phyloP scores from a whole-genome alignment of 176 grass and related monocot genomes.

The Oryza glumipatula region DNA sequence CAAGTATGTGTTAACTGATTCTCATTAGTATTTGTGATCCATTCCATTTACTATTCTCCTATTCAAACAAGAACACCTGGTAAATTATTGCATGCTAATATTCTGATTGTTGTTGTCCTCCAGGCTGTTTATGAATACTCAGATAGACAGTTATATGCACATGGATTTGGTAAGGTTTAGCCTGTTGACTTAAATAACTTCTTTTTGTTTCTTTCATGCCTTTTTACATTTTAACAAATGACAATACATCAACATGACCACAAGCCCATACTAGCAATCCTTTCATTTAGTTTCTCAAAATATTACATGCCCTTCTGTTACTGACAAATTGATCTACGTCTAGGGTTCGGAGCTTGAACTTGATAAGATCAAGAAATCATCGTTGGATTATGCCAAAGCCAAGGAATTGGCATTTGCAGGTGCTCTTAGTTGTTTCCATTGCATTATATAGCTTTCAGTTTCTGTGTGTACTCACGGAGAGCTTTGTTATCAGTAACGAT shows the following conservation, averaged over 20 bases:
- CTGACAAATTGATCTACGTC: slow-evolving; percentile 40
- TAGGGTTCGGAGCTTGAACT: slow-evolving; percentile 68
- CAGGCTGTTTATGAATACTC: slow-evolving; percentile 70
- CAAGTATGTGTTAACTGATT: slow-evolving; percentile 51
- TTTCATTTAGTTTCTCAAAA: background rate
- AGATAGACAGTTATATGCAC: slow-evolving; percentile 61
- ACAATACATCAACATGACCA: background rate
- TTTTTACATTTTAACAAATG: background rate
- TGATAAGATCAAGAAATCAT: slow-evolving; percentile 66
- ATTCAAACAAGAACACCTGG: slow-evolving; percentile 8
- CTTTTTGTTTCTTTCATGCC: background rate
- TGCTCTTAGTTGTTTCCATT: slow-evolving; percentile 21
- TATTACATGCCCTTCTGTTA: background rate
- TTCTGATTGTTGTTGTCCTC: slow-evolving; percentile 31
- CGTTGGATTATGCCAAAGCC: slow-evolving; percentile 66
- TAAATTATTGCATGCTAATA: slow-evolving; percentile 25
- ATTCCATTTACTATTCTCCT: slow-evolving; percentile 12
- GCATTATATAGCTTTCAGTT: background rate
- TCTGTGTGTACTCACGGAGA: background rate
- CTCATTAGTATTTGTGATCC: slow-evolving; percentile 4
- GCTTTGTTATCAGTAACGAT: slow-evolving; percentile 4
- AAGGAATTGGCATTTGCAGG: slow-evolving; percentile 68
- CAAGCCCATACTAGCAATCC: background rate
- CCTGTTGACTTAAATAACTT: background rate
- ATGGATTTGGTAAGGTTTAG: slow-evolving; percentile 70